Conservation (phyloP, 345 rosid genomes). For the Lenwebbia sp. region DNA sequence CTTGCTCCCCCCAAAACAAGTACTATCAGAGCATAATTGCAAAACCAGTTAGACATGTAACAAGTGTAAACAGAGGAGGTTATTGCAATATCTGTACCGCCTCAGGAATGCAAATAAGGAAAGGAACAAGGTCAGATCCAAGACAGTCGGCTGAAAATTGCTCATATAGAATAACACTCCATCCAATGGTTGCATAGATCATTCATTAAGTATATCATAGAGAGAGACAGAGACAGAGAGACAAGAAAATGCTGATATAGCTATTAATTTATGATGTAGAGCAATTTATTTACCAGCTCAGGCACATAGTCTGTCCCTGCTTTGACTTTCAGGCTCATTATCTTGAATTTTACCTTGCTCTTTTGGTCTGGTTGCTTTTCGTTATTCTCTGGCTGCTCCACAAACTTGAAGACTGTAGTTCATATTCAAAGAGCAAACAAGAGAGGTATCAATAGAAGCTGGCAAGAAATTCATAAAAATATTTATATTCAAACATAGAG, state of each 20-base stretch:
- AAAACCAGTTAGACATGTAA: neutral
- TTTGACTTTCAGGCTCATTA: slow-evolving; percentile 87
- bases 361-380: slow-evolving; percentile 70
- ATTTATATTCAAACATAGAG: neutral
- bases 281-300: slow-evolving; percentile 60
- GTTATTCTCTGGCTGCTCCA: slow-evolving; percentile 85
- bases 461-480: neutral
- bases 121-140: neutral
- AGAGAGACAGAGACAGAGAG: neutral
- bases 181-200: neutral
- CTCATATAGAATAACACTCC: neutral
- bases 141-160: neutral
- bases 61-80: neutral
- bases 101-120: neutral
- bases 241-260: neutral
- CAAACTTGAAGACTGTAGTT: slow-evolving; percentile 79
- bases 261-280: neutral
- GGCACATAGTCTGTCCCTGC: slow-evolving; percentile 79
- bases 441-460: neutral
- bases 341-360: slow-evolving; percentile 88
- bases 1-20: neutral
- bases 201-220: neutral
- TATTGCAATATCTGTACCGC: neutral
- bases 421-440: neutral
- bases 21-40: neutral